Evolutionary conservation across 495 filamentous ascomycete species (phyloP), one percentile per base, ranked within the genome.

Genomic region (Penicillium dipodomyicola): DNA sequence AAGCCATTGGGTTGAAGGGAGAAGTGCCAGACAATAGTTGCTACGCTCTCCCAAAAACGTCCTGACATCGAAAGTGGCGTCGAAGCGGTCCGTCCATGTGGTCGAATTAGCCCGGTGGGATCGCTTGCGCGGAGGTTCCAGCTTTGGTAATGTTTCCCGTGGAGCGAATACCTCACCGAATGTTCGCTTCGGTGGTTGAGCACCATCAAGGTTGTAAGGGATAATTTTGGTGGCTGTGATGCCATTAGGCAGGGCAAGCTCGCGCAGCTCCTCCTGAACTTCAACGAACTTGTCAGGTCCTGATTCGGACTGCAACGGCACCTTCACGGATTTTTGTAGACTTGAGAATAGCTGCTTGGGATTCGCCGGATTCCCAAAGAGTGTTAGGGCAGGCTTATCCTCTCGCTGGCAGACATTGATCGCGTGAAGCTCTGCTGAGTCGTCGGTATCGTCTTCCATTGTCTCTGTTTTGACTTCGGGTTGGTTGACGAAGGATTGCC

Each of bases 301-400:
- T 20, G 68, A 59, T n/a, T 79, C 76, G 14, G 74, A 72, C 22
- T 64, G 64, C 20, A 72, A 51, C 12, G 64, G 62, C 40, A 74
- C 65, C 44, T 69, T 71, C 50, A 68, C 59, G 4, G 81, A 74
- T 57, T 82, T 81, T 59, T 87, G 87, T 25, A 92, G 72, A 70
- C 91, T 95, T 14, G 91, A 91, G 69, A 91, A 96, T 15, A 96
- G 77, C 52, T 93, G 90, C 61, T 85, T 88, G 14, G 86, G 77
- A 32, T 82, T 84, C 29, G 83, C 80, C n/a, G 85, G 85, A 47
- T 85, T 85, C 11, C 75, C 73, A 51, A 83, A 87, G 1, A 94
- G 74, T 0, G 88, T 91, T 57, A 96, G 72, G 2, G 90, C 86
- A 23, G 82, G 69, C 43, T 81, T 81, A 33, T 80, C 80, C 35